These are phyloP conservation scores for Lichtheimia ramosa DNA, from an alignment of 371 early-diverging fungal species.

Conservation along the genomic window DNA sequence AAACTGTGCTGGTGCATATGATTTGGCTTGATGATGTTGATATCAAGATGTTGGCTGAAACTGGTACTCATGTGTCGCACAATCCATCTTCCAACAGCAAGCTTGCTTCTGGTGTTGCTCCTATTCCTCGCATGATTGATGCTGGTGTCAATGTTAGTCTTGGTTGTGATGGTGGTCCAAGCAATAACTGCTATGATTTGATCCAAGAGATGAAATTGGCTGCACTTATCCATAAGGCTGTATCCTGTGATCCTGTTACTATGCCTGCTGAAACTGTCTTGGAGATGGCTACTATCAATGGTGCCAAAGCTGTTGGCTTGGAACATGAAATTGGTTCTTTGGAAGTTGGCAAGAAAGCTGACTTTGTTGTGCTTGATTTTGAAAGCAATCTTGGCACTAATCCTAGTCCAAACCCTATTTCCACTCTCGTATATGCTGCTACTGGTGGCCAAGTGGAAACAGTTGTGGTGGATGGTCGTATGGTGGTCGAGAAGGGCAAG, in stretches of 20 bases:
- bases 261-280: slow-evolving; percentile 25
- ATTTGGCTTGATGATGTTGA: slow-evolving; percentile 24
- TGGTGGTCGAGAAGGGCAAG: slow-evolving; percentile 21
- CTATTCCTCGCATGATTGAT: slow-evolving; percentile 19
- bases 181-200: slow-evolving; percentile 22
- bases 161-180: slow-evolving; percentile 24
- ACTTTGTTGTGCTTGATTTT: slow-evolving; percentile 26
- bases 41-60: slow-evolving; percentile 18
- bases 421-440: slow-evolving; percentile 17
- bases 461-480: slow-evolving; percentile 19
- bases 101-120: slow-evolving; percentile 22
- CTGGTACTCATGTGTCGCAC: slow-evolving; percentile 24
- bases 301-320: slow-evolving; percentile 25
- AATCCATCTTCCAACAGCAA: slow-evolving; percentile 25
- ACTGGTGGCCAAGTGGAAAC: slow-evolving; percentile 23
- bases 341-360: slow-evolving; percentile 26
- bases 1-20: slow-evolving; percentile 26
- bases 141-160: slow-evolving; percentile 21
- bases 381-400: slow-evolving; percentile 22
- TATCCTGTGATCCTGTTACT: slow-evolving; percentile 20
- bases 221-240: slow-evolving; percentile 23
- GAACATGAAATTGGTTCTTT: slow-evolving; percentile 26
- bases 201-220: slow-evolving; percentile 28
- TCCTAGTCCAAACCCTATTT: slow-evolving; percentile 13
- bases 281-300: slow-evolving; percentile 31